These are phyloP conservation scores for Fusarium neocosmosporiellum DNA, from an alignment of 2,329 filamentous ascomycete species.

Conservation along the genomic window DNA sequence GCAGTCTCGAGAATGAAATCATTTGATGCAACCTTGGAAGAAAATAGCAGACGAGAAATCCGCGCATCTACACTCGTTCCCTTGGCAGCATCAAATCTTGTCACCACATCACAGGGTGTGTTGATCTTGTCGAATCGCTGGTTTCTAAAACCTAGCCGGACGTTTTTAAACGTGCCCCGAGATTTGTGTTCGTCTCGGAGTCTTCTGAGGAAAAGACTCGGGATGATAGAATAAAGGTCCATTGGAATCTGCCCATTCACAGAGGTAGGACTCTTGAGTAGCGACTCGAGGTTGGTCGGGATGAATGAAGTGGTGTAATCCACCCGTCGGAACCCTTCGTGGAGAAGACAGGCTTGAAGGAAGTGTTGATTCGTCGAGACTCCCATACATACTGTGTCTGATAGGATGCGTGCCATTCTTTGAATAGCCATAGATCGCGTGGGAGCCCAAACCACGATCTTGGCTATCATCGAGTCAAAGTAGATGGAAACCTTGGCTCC, in stretches of 20 bases:
- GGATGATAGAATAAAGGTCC: background rate
- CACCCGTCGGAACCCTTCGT: slow-evolving; percentile 62
- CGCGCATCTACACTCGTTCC: background rate
- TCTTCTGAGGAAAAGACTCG: background rate
- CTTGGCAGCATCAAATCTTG: background rate
- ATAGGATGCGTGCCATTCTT: slow-evolving; percentile 49
- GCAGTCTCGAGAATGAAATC: background rate
- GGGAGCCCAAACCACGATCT: slow-evolving; percentile 57
- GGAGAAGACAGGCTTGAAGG: slow-evolving; percentile 73
- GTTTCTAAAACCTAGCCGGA: background rate
- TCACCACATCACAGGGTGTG: background rate
- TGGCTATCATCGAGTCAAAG: slow-evolving; percentile 60
- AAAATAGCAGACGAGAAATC: background rate
- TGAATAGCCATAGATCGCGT: slow-evolving; percentile 49
- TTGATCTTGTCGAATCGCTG: background rate
- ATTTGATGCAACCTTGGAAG: background rate
- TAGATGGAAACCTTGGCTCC: slow-evolving; percentile 54
- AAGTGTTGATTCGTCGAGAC: slow-evolving; percentile 56
- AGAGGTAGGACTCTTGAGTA: slow-evolving; percentile 57
- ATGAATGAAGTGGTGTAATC: slow-evolving; percentile 73
- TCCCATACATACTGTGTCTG: slow-evolving; percentile 52
- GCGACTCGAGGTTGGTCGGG: slow-evolving; percentile 68
- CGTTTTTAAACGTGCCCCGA: background rate
- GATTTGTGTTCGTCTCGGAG: background rate
- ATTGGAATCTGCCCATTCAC: background rate